These are phyloP conservation scores for Cryptococcus hybrid DNA, from an alignment of 1,284 basidiomycete genomes.

Conservation along the genomic window DNA sequence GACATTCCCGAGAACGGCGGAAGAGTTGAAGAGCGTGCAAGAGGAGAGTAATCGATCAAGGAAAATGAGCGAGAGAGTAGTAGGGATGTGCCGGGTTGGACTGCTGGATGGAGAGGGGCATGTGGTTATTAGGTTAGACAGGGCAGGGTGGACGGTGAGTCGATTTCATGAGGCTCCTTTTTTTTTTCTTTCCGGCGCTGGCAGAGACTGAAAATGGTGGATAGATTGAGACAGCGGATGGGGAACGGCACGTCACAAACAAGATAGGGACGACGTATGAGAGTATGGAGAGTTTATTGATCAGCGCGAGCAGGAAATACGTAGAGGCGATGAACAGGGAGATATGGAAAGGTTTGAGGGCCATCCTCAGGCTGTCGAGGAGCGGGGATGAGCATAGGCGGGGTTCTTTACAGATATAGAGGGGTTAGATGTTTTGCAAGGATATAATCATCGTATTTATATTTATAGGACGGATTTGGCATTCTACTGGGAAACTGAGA, in stretches of 20 bases:
- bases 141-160: slow-evolving; percentile 40
- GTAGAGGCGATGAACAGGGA: slow-evolving; percentile 38
- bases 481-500: not conserved
- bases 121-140: slow-evolving; percentile 24
- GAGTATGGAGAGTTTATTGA: slow-evolving; percentile 39
- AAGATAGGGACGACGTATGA: slow-evolving; percentile 29
- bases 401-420: too few species aligned
- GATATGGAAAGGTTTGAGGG: slow-evolving; percentile 33
- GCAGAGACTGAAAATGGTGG: not conserved
- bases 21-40: slow-evolving; percentile 18
- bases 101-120: slow-evolving; percentile 18
- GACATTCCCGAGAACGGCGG: slow-evolving; percentile 27
- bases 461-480: not conserved
- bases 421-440: not conserved
- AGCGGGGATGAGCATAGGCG: not conserved
- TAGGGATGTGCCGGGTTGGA: slow-evolving; percentile 21
- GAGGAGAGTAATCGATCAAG: slow-evolving; percentile 6
- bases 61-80: slow-evolving; percentile 11
- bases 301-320: slow-evolving; percentile 36
- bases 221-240: slow-evolving; percentile 2
- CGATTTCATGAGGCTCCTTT: not conserved
- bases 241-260: not conserved
- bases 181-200: slow-evolving; percentile 9
- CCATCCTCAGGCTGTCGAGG: slow-evolving; percentile 3
- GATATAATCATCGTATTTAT: not conserved